A percentile compares a stretch with the other conserved stretches of the same genome.
Evolutionary conservation across 371 early-diverging fungal species (phyloP).

Genomic region (Haplosporangium sp.): DNA sequence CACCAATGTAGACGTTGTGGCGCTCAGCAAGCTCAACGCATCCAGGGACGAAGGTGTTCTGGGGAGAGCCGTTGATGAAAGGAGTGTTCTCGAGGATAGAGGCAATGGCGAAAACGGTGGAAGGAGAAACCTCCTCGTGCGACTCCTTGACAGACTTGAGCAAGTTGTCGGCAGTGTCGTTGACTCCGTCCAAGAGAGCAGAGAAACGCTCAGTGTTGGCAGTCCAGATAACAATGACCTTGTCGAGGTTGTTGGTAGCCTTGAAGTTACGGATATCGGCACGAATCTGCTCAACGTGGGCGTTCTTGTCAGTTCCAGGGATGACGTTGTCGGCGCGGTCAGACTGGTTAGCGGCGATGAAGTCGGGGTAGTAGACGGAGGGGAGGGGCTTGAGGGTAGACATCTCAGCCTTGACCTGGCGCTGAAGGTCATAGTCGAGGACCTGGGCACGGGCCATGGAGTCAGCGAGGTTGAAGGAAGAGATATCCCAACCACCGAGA

Average conservation of each 20-base stretch:
- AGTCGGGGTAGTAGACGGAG: constrained; percentile 96
- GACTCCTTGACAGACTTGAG: constrained; percentile 81
- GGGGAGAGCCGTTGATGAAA: constrained; percentile 98
- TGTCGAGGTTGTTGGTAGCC: constrained; percentile 85
- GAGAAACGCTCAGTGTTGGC: constrained; percentile 97
- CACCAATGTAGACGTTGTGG: constrained; percentile 91
- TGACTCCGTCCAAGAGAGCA: constrained; percentile 87
- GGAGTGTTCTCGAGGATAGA: constrained; percentile 94
- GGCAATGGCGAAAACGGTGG: constrained; percentile 97
- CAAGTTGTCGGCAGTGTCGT: constrained; percentile 95
- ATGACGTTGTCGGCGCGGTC: constrained; percentile 95
- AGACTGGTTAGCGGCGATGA: constrained; percentile 96
- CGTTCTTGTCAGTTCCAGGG: constrained; percentile 84
- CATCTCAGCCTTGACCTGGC: constrained; percentile 88
- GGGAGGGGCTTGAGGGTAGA: constrained; percentile 85
- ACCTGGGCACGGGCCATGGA: constrained; percentile 95
- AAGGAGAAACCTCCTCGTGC: constrained; percentile 93
- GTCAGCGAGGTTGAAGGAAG: constrained; percentile 83
- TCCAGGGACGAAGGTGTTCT: constrained; percentile 98
- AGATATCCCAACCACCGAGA: constrained; percentile 98
- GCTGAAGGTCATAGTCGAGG: constrained; percentile 94
- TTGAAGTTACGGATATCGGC: constrained; percentile 95
- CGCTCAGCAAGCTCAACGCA: constrained; percentile 90
- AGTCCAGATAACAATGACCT: constrained; percentile 97
- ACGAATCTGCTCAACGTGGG: constrained; percentile 91